These are phyloP conservation scores for Darksidea phi DNA, from an alignment of 495 filamentous ascomycete genomes.

Conservation along the genomic window DNA sequence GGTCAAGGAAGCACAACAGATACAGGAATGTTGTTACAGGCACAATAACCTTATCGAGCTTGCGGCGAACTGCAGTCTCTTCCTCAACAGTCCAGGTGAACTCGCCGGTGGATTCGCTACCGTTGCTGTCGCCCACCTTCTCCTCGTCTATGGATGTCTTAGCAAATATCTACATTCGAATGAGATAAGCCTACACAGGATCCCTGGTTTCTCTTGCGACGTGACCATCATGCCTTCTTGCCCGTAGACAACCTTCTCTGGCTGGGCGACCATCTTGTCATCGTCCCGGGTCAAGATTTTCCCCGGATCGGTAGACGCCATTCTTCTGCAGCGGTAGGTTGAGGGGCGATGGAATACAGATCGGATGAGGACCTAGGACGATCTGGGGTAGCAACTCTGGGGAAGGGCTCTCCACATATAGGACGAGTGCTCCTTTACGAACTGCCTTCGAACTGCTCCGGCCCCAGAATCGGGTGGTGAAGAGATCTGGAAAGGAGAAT, in stretches of 20 bases:
- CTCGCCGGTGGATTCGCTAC: slow-evolving; percentile 28
- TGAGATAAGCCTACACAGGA: too few relatives aligned
- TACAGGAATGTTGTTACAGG: slow-evolving; percentile 56
- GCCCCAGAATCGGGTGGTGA: neutral
- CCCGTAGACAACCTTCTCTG: neutral
- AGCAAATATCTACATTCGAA: too few relatives aligned
- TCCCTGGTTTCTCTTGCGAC: too few relatives aligned
- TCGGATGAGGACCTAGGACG: too few relatives aligned
- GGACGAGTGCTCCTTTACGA: slow-evolving; percentile 8
- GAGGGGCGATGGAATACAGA: too few relatives aligned
- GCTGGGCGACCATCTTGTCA: too few relatives aligned
- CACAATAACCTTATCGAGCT: slow-evolving; percentile 54
- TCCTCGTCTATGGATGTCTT: slow-evolving; percentile 17
- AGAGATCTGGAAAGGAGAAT: slow-evolving; percentile 10
- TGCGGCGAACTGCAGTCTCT: slow-evolving; percentile 51
- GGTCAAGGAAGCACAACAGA: slow-evolving; percentile 61
- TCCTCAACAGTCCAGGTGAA: slow-evolving; percentile 43
- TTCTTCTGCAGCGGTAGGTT: neutral
- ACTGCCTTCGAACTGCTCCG: neutral
- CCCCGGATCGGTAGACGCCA: too few relatives aligned
- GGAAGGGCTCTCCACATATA: slow-evolving; percentile 23
- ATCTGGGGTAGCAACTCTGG: slow-evolving; percentile 15
- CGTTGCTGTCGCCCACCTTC: slow-evolving; percentile 3
- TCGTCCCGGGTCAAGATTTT: too few relatives aligned
- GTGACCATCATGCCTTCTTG: neutral